Conservation (phyloP, 2,329 filamentous ascomycete genomes). For the Septoria linicola region DNA sequence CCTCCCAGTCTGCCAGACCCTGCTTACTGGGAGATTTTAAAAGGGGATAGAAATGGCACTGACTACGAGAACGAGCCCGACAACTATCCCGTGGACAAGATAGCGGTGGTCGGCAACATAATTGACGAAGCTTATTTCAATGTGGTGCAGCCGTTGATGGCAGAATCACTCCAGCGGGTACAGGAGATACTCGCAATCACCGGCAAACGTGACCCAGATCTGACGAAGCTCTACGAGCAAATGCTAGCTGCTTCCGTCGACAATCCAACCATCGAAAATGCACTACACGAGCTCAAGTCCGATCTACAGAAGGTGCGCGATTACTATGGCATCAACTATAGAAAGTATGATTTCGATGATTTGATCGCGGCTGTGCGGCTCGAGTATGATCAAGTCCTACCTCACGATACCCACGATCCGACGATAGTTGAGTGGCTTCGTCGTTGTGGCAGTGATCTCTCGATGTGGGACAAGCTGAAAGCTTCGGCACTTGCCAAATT, state of each 20-base stretch:
- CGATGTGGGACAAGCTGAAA: constrained; percentile 47
- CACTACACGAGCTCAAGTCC: constrained; percentile 15
- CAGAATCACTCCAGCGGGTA: constrained; percentile 21
- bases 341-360: constrained; percentile 8
- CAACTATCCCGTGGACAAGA: not conserved
- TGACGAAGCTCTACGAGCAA: constrained; percentile 15
- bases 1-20: constrained; percentile 49
- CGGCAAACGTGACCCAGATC: constrained; percentile 2
- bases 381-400: constrained; percentile 24
- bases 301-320: constrained; percentile 6
- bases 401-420: constrained; percentile 15
- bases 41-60: constrained; percentile 31
- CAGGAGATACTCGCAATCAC: constrained; percentile 8
- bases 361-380: constrained; percentile 9
- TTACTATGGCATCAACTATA: not conserved
- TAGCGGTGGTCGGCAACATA: constrained; percentile 47
- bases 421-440: constrained; percentile 26
- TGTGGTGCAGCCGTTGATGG: constrained; percentile 28
- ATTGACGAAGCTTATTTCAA: constrained; percentile 56
- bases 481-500: constrained; percentile 45
- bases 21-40: constrained; percentile 26
- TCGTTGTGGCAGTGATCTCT: constrained; percentile 20
- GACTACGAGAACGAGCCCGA: constrained; percentile 24
- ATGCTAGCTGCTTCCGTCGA: not conserved
- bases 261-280: not conserved